Evolutionary conservation across 371 early-diverging fungal genomes (phyloP).

Genomic region (Batrachochytrium dendrobatidis): DNA sequence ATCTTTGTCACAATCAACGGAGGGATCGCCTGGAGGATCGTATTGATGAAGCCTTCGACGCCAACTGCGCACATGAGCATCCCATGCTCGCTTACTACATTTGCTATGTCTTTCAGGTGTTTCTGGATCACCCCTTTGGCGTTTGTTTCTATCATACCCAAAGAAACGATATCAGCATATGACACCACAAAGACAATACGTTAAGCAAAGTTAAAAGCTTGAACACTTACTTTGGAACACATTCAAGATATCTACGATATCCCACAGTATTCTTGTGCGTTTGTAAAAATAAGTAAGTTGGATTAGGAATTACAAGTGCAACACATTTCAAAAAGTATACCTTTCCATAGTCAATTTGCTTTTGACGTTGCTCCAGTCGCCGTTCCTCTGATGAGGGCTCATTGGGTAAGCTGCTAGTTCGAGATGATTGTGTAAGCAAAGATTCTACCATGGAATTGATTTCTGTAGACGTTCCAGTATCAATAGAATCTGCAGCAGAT

Average conservation of each 20-base stretch:
- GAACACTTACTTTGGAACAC: conserved; percentile 19
- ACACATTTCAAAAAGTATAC: background rate
- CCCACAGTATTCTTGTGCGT: conserved; percentile 29
- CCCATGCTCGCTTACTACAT: conserved; percentile 35
- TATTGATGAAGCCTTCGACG: conserved; percentile 29
- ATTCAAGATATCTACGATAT: conserved; percentile 22
- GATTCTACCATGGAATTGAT: conserved; percentile 21
- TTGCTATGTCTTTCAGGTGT: conserved; percentile 32
- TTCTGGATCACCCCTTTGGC: conserved; percentile 23
- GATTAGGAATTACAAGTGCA: background rate
- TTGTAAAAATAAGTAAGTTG: background rate
- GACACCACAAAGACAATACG: background rate
- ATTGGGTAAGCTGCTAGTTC: conserved; percentile 5
- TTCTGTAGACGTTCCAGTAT: background rate
- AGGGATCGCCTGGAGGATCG: conserved; percentile 25
- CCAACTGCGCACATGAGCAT: conserved; percentile 32
- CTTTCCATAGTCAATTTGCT: conserved; percentile 38
- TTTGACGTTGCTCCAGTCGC: conserved; percentile 36
- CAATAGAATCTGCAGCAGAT: conserved; percentile 5
- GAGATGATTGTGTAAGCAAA: conserved; percentile 23
- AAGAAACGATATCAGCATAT: background rate
- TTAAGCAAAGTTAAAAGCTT: background rate
- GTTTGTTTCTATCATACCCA: conserved; percentile 9
- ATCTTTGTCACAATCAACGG: too few relatives aligned
- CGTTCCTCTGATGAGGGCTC: conserved; percentile 17